phyloP scores from a whole-genome alignment of 164 flowering plant genomes.

The Taxillus chinensis region DNA sequence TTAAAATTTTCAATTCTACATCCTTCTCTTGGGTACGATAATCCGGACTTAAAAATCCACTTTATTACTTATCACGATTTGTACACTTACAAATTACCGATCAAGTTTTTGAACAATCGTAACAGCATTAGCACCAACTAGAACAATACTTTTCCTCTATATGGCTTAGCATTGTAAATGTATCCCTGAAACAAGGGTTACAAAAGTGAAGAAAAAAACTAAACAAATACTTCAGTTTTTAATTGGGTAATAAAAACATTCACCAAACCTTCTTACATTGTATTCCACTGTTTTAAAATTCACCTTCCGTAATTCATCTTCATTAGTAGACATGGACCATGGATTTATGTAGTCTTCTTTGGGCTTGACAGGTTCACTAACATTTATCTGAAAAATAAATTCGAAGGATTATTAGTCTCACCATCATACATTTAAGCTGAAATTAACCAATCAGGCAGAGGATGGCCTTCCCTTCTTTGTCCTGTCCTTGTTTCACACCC shows the following conservation, averaged over 20 bases:
- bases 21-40: too few species aligned
- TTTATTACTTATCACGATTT: too few species aligned
- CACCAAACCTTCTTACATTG: constrained; percentile 38
- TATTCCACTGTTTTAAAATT: constrained; percentile 39
- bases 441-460: too few species aligned
- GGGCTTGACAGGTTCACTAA: constrained; percentile 10
- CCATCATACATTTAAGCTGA: too few species aligned
- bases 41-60: too few species aligned
- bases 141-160: constrained; percentile 60
- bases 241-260: constrained; percentile 1
- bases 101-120: too few species aligned
- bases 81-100: too few species aligned
- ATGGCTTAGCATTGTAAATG: constrained; percentile 40
- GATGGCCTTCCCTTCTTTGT: too few species aligned
- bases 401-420: constrained; percentile 5
- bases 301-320: constrained; percentile 38
- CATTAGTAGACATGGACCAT: constrained; percentile 55
- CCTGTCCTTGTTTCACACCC: too few species aligned
- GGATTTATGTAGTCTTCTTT: constrained; percentile 40
- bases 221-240: neutral
- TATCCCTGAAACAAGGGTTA: constrained; percentile 57
- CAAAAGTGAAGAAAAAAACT: neutral
- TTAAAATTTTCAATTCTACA: too few species aligned
- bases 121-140: too few species aligned
- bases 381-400: constrained; percentile 24